Percentiles rank a stretch among this genome's conserved stretches.
phyloP scores from a whole-genome alignment of 805 yeast species.

The Zygoascus biomembranicola region DNA sequence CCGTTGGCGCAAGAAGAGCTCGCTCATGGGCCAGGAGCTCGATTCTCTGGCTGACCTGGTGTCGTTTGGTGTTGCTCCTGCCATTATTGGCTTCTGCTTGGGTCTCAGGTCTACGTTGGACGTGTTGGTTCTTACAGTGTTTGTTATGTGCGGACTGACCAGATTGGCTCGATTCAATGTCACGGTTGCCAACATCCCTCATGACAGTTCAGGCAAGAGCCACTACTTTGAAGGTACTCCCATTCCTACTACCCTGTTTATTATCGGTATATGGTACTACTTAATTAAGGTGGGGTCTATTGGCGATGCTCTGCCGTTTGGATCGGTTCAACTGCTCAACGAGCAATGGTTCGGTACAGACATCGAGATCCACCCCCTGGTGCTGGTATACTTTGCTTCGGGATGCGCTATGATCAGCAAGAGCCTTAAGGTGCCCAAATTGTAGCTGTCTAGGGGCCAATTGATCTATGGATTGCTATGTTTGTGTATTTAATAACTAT shows the following conservation, averaged over 20 bases:
- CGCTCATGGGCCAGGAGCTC: constrained; percentile 94
- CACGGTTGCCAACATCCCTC: constrained; percentile 86
- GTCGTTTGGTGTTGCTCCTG: constrained; percentile 94
- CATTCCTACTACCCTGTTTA: constrained; percentile 74
- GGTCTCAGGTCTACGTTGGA: constrained; percentile 85
- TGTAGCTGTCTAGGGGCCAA: constrained; percentile 29
- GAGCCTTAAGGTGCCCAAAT: constrained; percentile 84
- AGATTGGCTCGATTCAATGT: constrained; percentile 94
- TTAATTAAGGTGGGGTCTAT: constrained; percentile 45
- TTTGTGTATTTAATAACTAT: constrained; percentile 2
- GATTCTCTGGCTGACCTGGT: constrained; percentile 94
- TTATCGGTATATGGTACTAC: constrained; percentile 66
- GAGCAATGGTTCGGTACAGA: constrained; percentile 39
- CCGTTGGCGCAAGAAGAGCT: constrained; percentile 81
- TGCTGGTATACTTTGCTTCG: constrained; percentile 56
- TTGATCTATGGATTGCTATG: no score
- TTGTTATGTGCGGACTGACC: constrained; percentile 89
- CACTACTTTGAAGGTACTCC: constrained; percentile 95
- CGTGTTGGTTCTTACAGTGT: constrained; percentile 63
- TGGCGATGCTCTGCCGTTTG: constrained; percentile 52
- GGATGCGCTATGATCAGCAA: constrained; percentile 92
- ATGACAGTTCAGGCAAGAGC: constrained; percentile 78
- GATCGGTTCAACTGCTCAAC: constrained; percentile 29
- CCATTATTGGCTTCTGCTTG: constrained; percentile 81
- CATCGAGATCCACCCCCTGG: constrained; percentile 69